Evolutionary conservation across 371 early-diverging fungal genomes (phyloP), one percentile per base, ranked within the genome.

Genomic region (Sporodiniella umbellata): DNA sequence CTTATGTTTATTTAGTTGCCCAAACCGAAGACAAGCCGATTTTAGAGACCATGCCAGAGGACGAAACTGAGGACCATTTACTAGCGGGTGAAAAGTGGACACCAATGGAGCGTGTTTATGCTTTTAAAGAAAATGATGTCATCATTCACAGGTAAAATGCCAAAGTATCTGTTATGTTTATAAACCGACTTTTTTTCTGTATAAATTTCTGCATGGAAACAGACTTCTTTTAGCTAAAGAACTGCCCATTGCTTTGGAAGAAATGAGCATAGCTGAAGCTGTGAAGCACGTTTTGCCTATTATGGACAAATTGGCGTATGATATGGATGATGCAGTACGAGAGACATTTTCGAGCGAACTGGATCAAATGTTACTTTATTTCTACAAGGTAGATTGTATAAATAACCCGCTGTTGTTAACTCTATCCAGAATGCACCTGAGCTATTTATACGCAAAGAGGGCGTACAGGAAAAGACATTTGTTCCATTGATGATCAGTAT

Each of bases 301-400:
- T 50, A 60, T 78, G 46, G 57, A 70, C 19, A 64, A 63, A 35
- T 54, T 80, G 17, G 68, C 66, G 12, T 59, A 44, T 35, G 81
- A 80, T 56, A 35, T 58, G 35, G 78, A 80, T 47, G 80, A 78
- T 42, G 62, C 64, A 14, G 81, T 78, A 12, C 52, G 70, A 47
- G 81, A 80, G 48, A 69, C 76, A 24, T 70, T 80, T 64, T 74
- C 72, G 5, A 62, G 67, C 25, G 77, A 78, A 53, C 49, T 78
- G 10, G 77, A 80, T 38, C 72, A 74, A 44, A 67, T 69, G 12
- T 66, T 80, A 18, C 54, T 76, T 50, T 80, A 68, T 51, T 80
- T 70, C 54, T 76, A 80, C 43, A 62, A 68, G 54, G 78, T 77
- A 65, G 5, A 15, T 8, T 26, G 28, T 5, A 33, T n/a, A 33